Conservation (phyloP, 306 rosid genomes). For the Vachellia pachyceras region DNA sequence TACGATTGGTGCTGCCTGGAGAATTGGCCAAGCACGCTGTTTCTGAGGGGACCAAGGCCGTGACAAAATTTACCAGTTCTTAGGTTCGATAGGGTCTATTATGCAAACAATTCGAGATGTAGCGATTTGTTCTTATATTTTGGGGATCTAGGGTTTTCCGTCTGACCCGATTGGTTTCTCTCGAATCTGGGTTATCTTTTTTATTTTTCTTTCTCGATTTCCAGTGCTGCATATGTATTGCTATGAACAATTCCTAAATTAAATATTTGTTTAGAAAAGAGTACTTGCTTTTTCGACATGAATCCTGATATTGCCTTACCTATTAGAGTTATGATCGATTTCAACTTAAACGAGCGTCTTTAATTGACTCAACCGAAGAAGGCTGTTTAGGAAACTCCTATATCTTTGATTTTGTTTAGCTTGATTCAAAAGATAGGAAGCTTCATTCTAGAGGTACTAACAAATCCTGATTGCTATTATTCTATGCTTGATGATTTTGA, state of each 20-base stretch:
- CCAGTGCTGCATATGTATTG: slow-evolving; percentile 19
- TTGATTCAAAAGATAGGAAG: background rate
- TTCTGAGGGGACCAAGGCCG: slow-evolving; percentile 82
- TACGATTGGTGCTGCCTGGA: slow-evolving; percentile 75
- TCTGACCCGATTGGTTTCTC: background rate
- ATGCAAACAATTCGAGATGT: background rate
- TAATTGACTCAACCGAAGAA: too few relatives aligned
- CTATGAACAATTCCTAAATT: slow-evolving; percentile 9
- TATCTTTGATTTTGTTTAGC: too few relatives aligned
- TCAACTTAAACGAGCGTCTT: background rate
- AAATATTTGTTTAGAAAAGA: background rate
- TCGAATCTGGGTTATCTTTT: slow-evolving; percentile 21
- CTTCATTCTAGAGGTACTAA: background rate
- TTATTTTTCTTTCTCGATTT: background rate
- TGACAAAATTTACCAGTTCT: slow-evolving; percentile 74
- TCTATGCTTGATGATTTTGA: background rate
- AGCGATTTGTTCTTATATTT: too few relatives aligned
- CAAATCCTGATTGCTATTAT: background rate
- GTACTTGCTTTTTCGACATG: too few relatives aligned
- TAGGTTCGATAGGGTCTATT: slow-evolving; percentile 1
- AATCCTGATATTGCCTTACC: background rate
- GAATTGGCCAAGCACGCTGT: slow-evolving; percentile 85
- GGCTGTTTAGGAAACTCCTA: too few relatives aligned
- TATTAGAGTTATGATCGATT: background rate
- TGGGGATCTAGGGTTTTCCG: slow-evolving; percentile 4